phyloP scores from a whole-genome alignment of 306 rosid genomes.

The Ceratonia siliqua region DNA sequence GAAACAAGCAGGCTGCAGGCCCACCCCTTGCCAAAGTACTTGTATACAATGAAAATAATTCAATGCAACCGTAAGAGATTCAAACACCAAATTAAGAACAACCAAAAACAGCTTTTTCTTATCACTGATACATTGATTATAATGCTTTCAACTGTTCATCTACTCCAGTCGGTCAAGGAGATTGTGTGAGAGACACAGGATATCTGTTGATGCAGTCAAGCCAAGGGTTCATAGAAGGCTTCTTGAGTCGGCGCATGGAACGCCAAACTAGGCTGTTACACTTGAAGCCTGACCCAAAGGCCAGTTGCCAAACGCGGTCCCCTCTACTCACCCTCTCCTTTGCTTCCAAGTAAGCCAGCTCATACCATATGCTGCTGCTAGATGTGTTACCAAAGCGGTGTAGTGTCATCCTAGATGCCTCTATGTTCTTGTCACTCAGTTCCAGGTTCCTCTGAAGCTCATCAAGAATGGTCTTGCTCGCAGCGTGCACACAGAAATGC shows the following conservation, averaged over 20 bases:
- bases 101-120: slow-evolving; percentile 10
- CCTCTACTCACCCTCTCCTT: slow-evolving; percentile 80
- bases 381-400: slow-evolving; percentile 96
- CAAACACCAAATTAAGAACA: slow-evolving; percentile 1
- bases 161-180: background rate
- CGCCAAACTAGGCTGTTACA: slow-evolving; percentile 92
- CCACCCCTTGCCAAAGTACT: background rate
- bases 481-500: slow-evolving; percentile 91
- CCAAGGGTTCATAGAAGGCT: slow-evolving; percentile 80
- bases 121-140: slow-evolving; percentile 12
- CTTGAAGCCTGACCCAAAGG: slow-evolving; percentile 96
- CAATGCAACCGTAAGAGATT: no score
- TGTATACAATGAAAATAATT: slow-evolving; percentile 30
- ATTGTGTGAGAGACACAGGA: slow-evolving; percentile 42
- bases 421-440: slow-evolving; percentile 79
- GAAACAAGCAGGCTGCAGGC: slow-evolving; percentile 3
- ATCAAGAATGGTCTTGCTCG: slow-evolving; percentile 73
- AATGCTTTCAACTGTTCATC: background rate
- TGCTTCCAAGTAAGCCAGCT: slow-evolving; percentile 89
- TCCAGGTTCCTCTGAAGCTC: slow-evolving; percentile 93
- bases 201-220: slow-evolving; percentile 73
- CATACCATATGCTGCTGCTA: slow-evolving; percentile 96
- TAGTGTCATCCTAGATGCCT: slow-evolving; percentile 83
- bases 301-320: slow-evolving; percentile 92
- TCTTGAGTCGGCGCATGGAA: slow-evolving; percentile 57